Base-by-base conservation (phyloP, 495 filamentous ascomycete species). In the Daldinia decipiens region DNA sequence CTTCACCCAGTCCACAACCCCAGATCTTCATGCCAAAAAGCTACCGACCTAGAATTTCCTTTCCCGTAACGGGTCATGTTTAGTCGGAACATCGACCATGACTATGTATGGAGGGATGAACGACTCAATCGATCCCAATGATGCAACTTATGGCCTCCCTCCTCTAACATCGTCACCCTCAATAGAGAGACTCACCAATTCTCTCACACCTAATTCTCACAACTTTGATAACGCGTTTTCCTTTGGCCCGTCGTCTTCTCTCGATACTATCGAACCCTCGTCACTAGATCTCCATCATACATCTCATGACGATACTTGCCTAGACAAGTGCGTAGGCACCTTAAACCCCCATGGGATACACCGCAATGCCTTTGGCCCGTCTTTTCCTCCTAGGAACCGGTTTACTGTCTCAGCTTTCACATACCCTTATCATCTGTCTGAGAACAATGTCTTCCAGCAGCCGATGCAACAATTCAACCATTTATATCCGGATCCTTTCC, bases 261-360 rank as follows among this genome's bases (percentile, higher is more conserved):
- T 61, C 32, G 71, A 67, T 13, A 74, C 71, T 1, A 56, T 74
- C 53, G 62, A 66, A 17, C 65, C 69, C 5, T 69, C 63, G 1
- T 75, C 66, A 29, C 47, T 75, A n/a, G 52, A 69, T 11, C 65
- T 72, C 12, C 57, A 29, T 13, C 68, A 69, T 43, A 65, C 39
- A 15, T 81, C 80, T 34, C 80, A 82, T 70, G 80, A 82, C 57
- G 80, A 82, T 62, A 68, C 77, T n/a, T 82, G 80, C 43, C 52
- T 81, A 31, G 79, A 81, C 53, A 72, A 74, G 39, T 82, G 79
- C 74, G 61, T 72, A 47, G 74, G 59, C n/a, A 45, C 54, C 24
- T 55, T 38, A n/a, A 31, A 17, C 11, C 26, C 61, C 9, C 60
- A 62, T 19, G 56, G 54, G n/a, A 13, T 58, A 27, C 66, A 69